Base-by-base conservation (phyloP, 495 filamentous ascomycete genomes). In the Darksidea phi region DNA sequence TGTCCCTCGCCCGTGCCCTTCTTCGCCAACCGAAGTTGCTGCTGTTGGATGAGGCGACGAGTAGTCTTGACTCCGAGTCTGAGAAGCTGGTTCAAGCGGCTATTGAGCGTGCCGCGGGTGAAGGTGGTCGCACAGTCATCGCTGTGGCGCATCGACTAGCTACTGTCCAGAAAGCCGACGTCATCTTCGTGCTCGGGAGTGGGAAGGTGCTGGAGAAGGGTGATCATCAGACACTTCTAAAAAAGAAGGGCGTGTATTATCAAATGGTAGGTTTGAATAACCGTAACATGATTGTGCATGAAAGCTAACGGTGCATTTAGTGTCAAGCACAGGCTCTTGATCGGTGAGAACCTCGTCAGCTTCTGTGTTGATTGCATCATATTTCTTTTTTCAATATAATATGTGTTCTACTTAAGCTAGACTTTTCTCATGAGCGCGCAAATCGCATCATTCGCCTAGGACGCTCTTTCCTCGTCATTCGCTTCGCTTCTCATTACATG, bases 71-170 rank as follows among this genome's bases (percentile, higher is more conserved):
- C 74, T 88, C 85, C 0, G 88, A 92, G 67, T 87, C 83, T 1
- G 90, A 95, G 73, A 87, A 89, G 73, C 82, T 91, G 4, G 89
- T 95, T 12, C 90, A 95, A 70, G 87, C 82, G 6, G 90, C 90
- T 0, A 77, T 95, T 18, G 88, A 69, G 46, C 51, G 61, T 2
- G 60, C 66, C 0, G 68, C 66, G n/a, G 66, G 57, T 20, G 61
- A 61, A 17, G 61, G 66, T 0, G 59, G 45, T 13, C 48, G 66
- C 28, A 71, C 68, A 6, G 48, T 71, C 18, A 42, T 71, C 32
- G 68, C 66, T n/a, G 68, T 71, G n/a, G 68, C 68, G 21, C 66
- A 69, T 63, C 62, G 68, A 6, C 48, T 71, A 17, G 68, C 68
- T 8, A 71, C 68, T 15, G 67, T 71, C 42, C 88, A 91, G 72